Base-by-base conservation (phyloP, 2,329 filamentous ascomycete genomes). In the Fusarium albidum region DNA sequence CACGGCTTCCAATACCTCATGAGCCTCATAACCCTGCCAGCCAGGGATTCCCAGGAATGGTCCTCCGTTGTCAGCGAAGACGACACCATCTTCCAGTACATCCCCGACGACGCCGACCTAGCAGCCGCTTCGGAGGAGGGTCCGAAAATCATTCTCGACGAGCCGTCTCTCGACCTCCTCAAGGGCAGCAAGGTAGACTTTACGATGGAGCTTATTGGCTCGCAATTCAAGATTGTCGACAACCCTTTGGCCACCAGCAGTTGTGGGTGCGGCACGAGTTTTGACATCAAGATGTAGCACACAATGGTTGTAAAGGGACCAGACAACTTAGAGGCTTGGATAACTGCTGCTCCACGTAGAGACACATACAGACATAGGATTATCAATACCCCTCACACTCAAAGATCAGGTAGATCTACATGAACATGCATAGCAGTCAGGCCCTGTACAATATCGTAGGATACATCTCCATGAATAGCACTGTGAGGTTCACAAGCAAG, bases 1-100 rank as follows among this genome's bases (percentile, higher is more conserved):
- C 95, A 99, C 75, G 95, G 95, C 42, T 99, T 99, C 73, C 95
- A 99, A 72, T 99, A 99, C 71, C 78, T 96, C 39, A 96, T 99
- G 91, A 91, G 88, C 13, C 82, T 98, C 5, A 88, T 91, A 3
- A 85, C 83, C 1, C 75, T 88, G 1, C 85, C 85, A 0, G 55
- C 69, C 6, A 65, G 71, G 39, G 69, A 71, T 13, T 56, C 71
- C 1, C 65, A 71, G 5, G 67, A 74, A 25, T 69, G 68, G 64
- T 65, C 71, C 7, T 67, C 75, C 2, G 61, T 69, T 6, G 64
- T 82, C 7, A 72, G 83, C 21, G 87, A 92, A 55, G 95, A 98
- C 66, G 95, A 99, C 70, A 95, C 90, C 1, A 81, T 98, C 18
- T 96, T 98, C 66, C 85, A 91, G 59, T 91, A 87, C 40, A 77